Percentiles rank a stretch among this genome's conserved stretches.
Conservation (phyloP, 2,329 filamentous ascomycete genomes). For the Fusarium siculi region DNA sequence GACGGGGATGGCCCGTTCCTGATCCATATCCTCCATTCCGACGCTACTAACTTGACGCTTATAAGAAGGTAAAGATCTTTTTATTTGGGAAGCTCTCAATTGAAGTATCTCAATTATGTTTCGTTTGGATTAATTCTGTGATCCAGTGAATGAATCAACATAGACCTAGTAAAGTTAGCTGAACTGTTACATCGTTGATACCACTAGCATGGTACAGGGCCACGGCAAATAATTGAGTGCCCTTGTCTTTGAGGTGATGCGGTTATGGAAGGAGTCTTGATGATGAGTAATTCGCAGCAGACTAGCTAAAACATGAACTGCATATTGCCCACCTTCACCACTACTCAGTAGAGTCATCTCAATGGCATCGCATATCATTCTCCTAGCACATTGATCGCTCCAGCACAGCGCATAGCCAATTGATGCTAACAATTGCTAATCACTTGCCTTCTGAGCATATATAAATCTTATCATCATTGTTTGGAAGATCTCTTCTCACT, state of each 20-base stretch:
- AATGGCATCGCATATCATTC: no score
- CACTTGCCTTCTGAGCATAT: no score
- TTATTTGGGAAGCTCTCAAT: accelerated
- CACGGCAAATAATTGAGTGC: neutral
- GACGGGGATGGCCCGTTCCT: neutral
- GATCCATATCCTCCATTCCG: neutral
- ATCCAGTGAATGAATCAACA: no score
- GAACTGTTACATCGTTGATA: neutral
- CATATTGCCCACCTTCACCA: neutral
- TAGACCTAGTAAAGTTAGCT: neutral
- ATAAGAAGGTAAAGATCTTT: accelerated
- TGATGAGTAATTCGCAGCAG: neutral
- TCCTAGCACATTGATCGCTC: no score
- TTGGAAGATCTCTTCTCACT: accelerated
- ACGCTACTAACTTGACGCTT: neutral
- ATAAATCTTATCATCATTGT: neutral
- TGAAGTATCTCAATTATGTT: accelerated
- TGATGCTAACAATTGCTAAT: accelerated
- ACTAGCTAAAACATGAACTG: accelerated
- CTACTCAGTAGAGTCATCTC: no score
- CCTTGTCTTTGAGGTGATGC: no score
- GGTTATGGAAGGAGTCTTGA: neutral
- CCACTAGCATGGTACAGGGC: no score
- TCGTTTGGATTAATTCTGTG: accelerated
- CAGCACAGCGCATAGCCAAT: accelerated